These are phyloP conservation scores for Arabidopsis hybrid DNA, from an alignment of 441 rosid species.

Conservation along the genomic window DNA sequence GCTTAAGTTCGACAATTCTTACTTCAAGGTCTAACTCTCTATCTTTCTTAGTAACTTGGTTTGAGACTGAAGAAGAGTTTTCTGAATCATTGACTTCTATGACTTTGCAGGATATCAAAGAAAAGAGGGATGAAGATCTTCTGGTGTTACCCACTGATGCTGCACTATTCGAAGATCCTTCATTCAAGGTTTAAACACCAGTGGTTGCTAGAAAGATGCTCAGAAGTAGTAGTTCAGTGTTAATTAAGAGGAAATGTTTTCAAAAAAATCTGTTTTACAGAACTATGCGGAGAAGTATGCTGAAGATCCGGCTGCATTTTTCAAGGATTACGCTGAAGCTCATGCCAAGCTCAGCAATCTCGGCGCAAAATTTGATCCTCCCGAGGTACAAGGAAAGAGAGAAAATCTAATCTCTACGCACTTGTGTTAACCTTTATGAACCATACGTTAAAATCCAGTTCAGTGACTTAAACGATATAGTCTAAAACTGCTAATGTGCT, in stretches of 20 bases:
- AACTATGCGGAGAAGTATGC: slow-evolving; percentile 92
- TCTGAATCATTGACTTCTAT: slow-evolving; percentile 20
- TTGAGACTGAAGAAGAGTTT: not conserved
- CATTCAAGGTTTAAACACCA: slow-evolving; percentile 70
- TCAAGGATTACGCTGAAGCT: slow-evolving; percentile 94
- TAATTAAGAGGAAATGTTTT: not conserved
- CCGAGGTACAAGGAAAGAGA: slow-evolving; percentile 63
- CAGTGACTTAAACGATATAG: not conserved
- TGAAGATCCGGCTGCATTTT: slow-evolving; percentile 82
- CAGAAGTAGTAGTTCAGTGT: slow-evolving; percentile 12
- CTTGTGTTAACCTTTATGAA: slow-evolving; percentile 2
- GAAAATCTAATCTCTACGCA: not conserved
- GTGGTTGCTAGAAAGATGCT: not conserved
- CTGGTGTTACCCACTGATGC: slow-evolving; percentile 97
- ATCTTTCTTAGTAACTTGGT: slow-evolving; percentile 14
- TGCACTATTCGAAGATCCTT: slow-evolving; percentile 85
- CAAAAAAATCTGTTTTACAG: slow-evolving; percentile 49
- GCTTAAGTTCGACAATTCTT: slow-evolving; percentile 94
- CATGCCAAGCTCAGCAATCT: slow-evolving; percentile 93
- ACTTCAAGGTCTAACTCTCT: slow-evolving; percentile 77
- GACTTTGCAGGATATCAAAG: slow-evolving; percentile 74
- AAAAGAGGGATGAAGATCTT: slow-evolving; percentile 74
- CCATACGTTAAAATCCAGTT: not conserved
- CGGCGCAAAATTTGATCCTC: slow-evolving; percentile 93
- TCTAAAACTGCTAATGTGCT: slow-evolving; percentile 11